Conservation (phyloP, 306 rosid species). For the apple (Malus domestica) region DNA sequence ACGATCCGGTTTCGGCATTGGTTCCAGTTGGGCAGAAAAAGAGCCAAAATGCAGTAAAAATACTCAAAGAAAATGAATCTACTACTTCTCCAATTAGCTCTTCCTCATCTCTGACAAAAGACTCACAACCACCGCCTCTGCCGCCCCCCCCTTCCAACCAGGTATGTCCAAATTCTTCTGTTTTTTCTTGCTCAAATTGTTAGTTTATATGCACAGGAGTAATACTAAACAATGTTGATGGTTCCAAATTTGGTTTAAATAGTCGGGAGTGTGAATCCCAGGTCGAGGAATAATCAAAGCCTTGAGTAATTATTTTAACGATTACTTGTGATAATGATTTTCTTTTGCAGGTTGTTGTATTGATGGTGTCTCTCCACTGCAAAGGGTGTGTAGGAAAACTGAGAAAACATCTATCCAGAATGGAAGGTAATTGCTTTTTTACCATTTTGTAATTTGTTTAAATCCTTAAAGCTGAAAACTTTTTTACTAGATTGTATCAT, state of each 20-base stretch:
- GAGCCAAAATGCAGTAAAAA: constrained; percentile 8
- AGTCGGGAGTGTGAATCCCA: background rate
- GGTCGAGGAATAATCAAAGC: background rate
- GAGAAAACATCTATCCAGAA: constrained; percentile 84
- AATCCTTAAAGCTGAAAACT: background rate
- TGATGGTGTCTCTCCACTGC: constrained; percentile 94
- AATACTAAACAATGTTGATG: background rate
- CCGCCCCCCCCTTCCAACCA: constrained; percentile 34
- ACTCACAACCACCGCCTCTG: constrained; percentile 9
- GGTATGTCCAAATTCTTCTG: constrained; percentile 27
- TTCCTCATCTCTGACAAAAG: constrained; percentile 24
- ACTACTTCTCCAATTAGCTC: constrained; percentile 18
- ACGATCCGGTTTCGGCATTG: constrained; percentile 28
- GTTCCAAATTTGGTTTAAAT: background rate
- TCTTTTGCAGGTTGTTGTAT: constrained; percentile 58
- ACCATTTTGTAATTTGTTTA: background rate
- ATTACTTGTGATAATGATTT: background rate
- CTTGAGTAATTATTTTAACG: background rate
- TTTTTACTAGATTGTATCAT: background rate
- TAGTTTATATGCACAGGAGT: background rate
- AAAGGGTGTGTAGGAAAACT: constrained; percentile 93
- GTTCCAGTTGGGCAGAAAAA: constrained; percentile 22
- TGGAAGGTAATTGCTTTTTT: constrained; percentile 50
- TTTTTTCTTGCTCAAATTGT: background rate
- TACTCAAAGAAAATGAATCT: constrained; percentile 14